Percentiles rank a stretch among this genome's conserved stretches.
Conservation (phyloP, 2,329 filamentous ascomycete genomes). For the Lecanoromycetidae sp. region DNA sequence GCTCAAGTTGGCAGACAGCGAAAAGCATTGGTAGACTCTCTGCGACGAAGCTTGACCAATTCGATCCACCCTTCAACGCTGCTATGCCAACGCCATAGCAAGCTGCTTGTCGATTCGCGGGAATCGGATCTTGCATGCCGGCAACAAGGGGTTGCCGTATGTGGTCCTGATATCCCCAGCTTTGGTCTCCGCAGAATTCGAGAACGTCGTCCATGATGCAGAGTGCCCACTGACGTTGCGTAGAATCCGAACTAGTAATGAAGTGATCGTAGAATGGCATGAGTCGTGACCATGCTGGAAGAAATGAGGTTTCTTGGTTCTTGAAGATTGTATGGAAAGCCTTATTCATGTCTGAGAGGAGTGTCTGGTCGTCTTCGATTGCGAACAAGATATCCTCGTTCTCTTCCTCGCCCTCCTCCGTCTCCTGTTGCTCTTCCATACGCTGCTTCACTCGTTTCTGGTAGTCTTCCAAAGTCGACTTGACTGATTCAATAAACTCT, state of each 20-base stretch:
- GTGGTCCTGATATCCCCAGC: constrained; percentile 71
- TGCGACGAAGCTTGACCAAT: constrained; percentile 80
- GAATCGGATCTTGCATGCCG: constrained; percentile 72
- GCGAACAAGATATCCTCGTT: constrained; percentile 77
- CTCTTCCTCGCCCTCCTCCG: constrained; percentile 81
- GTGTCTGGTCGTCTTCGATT: constrained; percentile 91
- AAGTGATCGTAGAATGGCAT: constrained; percentile 78
- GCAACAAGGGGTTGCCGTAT: constrained; percentile 79
- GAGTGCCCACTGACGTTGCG: constrained; percentile 94
- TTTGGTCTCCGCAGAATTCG: constrained; percentile 86
- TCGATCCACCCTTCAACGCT: constrained; percentile 75
- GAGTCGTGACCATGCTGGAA: constrained; percentile 77
- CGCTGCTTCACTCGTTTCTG: constrained; percentile 73
- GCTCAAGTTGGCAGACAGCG: constrained; percentile 65
- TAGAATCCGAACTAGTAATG: constrained; percentile 67
- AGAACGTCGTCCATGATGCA: constrained; percentile 98
- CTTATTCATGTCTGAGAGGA: constrained; percentile 99
- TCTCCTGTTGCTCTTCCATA: constrained; percentile 69
- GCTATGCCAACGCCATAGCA: constrained; percentile 94
- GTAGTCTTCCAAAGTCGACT: constrained; percentile 83
- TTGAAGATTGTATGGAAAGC: constrained; percentile 99
- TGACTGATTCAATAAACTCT: constrained; percentile 74
- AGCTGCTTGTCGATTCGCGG: constrained; percentile 88
- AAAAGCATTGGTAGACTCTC: constrained; percentile 72
- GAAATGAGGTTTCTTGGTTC: constrained; percentile 75